These are phyloP conservation scores for Alternaria gaisen DNA, from an alignment of 2,329 filamentous ascomycete genomes.

Conservation along the genomic window DNA sequence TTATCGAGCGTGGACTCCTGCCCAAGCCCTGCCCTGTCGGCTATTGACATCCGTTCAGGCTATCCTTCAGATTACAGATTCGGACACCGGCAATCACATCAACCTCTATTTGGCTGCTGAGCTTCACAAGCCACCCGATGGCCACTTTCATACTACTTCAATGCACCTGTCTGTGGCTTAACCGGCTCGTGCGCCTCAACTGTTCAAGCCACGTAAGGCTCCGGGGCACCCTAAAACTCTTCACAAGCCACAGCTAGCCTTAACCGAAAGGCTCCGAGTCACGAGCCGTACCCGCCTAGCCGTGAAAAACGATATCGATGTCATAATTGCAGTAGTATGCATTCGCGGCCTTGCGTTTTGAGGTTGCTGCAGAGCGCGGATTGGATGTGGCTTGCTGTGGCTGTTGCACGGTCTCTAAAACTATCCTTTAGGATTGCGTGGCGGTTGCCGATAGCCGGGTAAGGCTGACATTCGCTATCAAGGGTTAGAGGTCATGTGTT, in stretches of 20 bases:
- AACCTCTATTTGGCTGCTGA: not conserved
- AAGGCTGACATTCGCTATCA: slow-evolving; percentile 31
- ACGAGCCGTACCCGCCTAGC: slow-evolving; percentile 27
- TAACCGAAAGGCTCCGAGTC: slow-evolving; percentile 10
- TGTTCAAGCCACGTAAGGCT: slow-evolving; percentile 4
- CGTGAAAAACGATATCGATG: slow-evolving; percentile 15
- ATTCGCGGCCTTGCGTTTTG: slow-evolving; percentile 21
- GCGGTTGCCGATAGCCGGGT: slow-evolving; percentile 15
- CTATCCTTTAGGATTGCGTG: slow-evolving; percentile 9
- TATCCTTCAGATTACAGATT: not conserved
- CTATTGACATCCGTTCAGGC: not conserved
- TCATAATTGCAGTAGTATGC: slow-evolving; percentile 30
- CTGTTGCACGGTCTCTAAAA: slow-evolving; percentile 33
- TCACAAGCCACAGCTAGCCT: slow-evolving; percentile 8
- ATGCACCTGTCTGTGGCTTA: slow-evolving; percentile 6
- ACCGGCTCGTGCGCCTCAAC: not conserved
- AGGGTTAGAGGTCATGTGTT: slow-evolving; percentile 28
- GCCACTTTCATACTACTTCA: not conserved
- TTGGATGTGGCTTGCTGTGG: slow-evolving; percentile 40
- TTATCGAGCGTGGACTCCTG: not conserved
- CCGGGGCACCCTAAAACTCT: slow-evolving; percentile 16
- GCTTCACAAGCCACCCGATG: not conserved
- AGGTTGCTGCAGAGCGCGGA: slow-evolving; percentile 15
- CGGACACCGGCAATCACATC: not conserved
- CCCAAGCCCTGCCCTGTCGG: not conserved